Percentiles rank a stretch among this genome's conserved stretches.
phyloP scores from a whole-genome alignment of 768 basidiomycete genomes.

The Phanerochaete carnosa region DNA sequence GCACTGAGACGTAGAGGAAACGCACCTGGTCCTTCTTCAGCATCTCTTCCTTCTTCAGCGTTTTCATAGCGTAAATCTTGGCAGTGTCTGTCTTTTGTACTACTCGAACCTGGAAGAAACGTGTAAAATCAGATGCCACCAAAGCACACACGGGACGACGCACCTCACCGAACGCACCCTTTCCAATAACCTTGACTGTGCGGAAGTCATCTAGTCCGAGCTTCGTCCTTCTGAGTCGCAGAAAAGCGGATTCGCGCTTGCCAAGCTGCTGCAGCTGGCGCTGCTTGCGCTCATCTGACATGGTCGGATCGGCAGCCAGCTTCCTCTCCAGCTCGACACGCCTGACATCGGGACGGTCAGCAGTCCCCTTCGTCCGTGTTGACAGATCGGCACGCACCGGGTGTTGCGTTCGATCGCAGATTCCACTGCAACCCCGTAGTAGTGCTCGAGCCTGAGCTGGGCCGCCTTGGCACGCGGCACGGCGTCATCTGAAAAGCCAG shows the following conservation, averaged over 20 bases:
- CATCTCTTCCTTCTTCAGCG: slow-evolving; percentile 96
- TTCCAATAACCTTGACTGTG: slow-evolving; percentile 98
- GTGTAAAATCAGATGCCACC: not conserved
- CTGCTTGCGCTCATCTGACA: slow-evolving; percentile 82
- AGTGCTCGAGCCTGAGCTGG: slow-evolving; percentile 94
- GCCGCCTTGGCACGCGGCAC: slow-evolving; percentile 84
- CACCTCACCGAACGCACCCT: slow-evolving; percentile 98
- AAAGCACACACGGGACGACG: slow-evolving; percentile 18
- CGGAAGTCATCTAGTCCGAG: slow-evolving; percentile 90
- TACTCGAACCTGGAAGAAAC: slow-evolving; percentile 63
- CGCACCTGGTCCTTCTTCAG: slow-evolving; percentile 96
- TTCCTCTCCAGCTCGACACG: slow-evolving; percentile 85
- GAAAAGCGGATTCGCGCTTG: slow-evolving; percentile 84
- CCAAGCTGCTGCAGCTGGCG: slow-evolving; percentile 81
- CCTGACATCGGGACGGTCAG: slow-evolving; percentile 36
- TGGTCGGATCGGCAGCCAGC: slow-evolving; percentile 63
- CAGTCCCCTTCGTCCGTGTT: not conserved
- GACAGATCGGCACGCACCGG: slow-evolving; percentile 46
- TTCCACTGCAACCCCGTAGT: slow-evolving; percentile 96
- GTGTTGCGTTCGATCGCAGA: slow-evolving; percentile 91
- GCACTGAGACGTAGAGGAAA: not conserved
- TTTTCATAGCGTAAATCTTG: slow-evolving; percentile 99
- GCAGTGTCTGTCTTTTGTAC: slow-evolving; percentile 97
- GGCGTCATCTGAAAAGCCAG: slow-evolving; percentile 77
- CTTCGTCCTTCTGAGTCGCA: slow-evolving; percentile 85